Base-by-base conservation (phyloP, 768 basidiomycete genomes). In the Suillus weaverae region DNA sequence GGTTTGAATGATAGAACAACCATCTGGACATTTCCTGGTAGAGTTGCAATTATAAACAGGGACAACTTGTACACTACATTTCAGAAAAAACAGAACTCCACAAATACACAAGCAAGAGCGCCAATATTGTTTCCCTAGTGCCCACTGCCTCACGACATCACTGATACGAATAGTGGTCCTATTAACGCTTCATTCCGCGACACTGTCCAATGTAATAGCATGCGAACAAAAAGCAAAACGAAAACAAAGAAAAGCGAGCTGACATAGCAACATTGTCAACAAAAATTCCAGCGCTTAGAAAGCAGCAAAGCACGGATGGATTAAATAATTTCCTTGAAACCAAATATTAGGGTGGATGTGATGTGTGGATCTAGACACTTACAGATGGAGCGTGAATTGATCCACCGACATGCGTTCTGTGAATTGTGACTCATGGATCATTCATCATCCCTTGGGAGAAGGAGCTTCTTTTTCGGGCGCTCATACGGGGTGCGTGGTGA, bases 391-490 rank as follows among this genome's bases (percentile, higher is more conserved):
- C 18, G 38, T 30, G 18, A 16, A 10, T 18, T 57, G 9, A 57
- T 57, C 9, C 26, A 38, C 38, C 56, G 38, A 39, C 26, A 39
- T 30, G 26, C 10, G 18, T 59, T 41, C 26, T 59, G 56, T 8
- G 56, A 39, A 22, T 26, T 11, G 36, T 26, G 26, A 20, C 26
- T 20, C 56, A 38, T 57, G 9, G 22, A 57, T 57, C 18, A 41
- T 20, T 59, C 57, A n/a, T 59, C 57, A 20, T 59, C 57, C 39
- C 11, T 30, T 30, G 57, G 57, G 6, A 59, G 38, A 59, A 59
- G 38, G 11, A 59, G 18, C 18, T 59, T 59, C 39, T 20, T 59
- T 1, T 18, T 39, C 26, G 36, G 26, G 18, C 57, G 57, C 11
- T 59, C 39, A 38, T 59, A 59, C n/a, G 57, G 57, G 22, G 57